A percentile compares a stretch with the other conserved stretches of the same genome.
Evolutionary conservation across 164 flowering plant genomes (phyloP).

Genomic region (Piper longum): DNA sequence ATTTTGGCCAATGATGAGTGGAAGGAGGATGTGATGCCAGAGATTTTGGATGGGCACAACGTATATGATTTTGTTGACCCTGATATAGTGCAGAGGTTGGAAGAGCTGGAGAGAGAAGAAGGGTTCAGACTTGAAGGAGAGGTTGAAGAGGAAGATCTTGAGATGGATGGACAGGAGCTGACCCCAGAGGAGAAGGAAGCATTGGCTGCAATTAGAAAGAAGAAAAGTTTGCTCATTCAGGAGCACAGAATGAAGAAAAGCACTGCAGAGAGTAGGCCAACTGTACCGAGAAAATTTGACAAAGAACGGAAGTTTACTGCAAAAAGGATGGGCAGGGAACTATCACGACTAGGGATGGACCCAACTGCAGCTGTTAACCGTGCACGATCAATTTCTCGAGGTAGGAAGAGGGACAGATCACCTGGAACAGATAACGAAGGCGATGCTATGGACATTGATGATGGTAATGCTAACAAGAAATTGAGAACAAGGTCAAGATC

Average conservation of each 20-base stretch:
- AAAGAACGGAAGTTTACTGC: constrained; percentile 54
- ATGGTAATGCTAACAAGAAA: constrained; percentile 38
- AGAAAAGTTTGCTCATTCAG: constrained; percentile 67
- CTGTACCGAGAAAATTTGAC: constrained; percentile 72
- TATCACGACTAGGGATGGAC: constrained; percentile 55
- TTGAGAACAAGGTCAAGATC: constrained; percentile 20
- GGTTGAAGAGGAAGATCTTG: constrained; percentile 44
- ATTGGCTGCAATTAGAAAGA: constrained; percentile 57
- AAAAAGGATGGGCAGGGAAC: constrained; percentile 84
- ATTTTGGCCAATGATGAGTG: constrained; percentile 62
- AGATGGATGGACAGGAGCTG: constrained; percentile 51
- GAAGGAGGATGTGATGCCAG: constrained; percentile 80
- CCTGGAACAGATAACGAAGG: constrained; percentile 15
- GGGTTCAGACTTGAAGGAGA: constrained; percentile 38
- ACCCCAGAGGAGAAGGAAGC: constrained; percentile 51
- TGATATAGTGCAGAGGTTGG: constrained; percentile 58
- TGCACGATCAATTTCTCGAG: constrained; percentile 41
- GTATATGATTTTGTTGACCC: constrained; percentile 69
- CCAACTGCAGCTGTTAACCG: constrained; percentile 53
- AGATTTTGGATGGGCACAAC: constrained; percentile 87
- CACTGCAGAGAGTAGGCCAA: constrained; percentile 68
- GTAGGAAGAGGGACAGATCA: constrained; percentile 77
- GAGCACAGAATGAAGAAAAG: constrained; percentile 81
- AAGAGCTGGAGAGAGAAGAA: constrained; percentile 73
- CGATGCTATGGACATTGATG: constrained; percentile 46